Evolutionary conservation across 768 basidiomycete species (phyloP).

Genomic region (Clathrus columnatus): DNA sequence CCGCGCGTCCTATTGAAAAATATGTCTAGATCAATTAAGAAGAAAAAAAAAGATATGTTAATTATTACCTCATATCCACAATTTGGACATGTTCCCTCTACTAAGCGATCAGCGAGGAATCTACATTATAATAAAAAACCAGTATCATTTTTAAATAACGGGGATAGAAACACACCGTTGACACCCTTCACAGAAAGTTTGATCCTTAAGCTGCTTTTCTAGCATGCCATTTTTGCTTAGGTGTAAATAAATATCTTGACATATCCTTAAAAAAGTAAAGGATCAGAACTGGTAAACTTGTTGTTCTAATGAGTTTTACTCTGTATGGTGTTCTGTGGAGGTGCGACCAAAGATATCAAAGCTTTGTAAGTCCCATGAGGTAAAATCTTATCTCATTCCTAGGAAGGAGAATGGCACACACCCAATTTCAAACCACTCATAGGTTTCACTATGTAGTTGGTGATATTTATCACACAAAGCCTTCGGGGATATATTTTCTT

Average conservation of each 20-base stretch:
- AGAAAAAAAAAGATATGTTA: not conserved
- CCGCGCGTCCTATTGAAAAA: constrained; percentile 68
- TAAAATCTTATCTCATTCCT: not conserved
- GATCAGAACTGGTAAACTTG: not conserved
- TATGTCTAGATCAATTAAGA: not conserved
- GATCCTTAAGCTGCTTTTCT: constrained; percentile 78
- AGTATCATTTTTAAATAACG: not conserved
- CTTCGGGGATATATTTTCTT: constrained; percentile 71
- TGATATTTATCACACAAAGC: constrained; percentile 90
- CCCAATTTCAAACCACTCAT: constrained; percentile 98
- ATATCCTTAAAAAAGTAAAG: constrained; percentile 48
- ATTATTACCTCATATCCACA: constrained; percentile 70
- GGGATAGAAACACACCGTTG: constrained; percentile 45
- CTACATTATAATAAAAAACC: constrained; percentile 27
- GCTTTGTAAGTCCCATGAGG: constrained; percentile 27
- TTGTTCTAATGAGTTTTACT: constrained; percentile 38
- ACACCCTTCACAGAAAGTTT: constrained; percentile 92
- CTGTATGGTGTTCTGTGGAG: constrained; percentile 80
- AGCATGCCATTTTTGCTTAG: constrained; percentile 70
- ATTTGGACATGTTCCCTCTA: constrained; percentile 95
- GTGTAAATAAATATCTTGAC: constrained; percentile 82
- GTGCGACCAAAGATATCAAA: constrained; percentile 97
- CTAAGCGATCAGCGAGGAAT: constrained; percentile 94
- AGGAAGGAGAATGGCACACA: constrained; percentile 26
- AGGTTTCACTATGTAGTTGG: constrained; percentile 80